These are phyloP conservation scores for Penicillium sp. DNA, from an alignment of 2,329 filamentous ascomycete species.

Conservation along the genomic window DNA sequence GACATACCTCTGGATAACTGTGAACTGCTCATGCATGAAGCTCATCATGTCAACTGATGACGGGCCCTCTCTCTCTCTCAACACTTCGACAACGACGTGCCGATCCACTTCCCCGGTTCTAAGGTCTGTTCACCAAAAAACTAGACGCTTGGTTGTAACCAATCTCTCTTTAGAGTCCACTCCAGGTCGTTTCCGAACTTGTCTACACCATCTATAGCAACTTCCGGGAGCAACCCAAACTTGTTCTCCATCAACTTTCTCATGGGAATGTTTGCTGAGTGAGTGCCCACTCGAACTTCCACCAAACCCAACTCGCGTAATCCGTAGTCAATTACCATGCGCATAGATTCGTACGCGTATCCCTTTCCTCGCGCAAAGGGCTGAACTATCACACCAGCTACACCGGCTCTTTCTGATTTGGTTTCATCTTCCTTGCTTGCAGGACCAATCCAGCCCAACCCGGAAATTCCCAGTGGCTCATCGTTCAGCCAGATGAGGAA, in stretches of 20 bases:
- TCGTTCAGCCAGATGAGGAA: not conserved
- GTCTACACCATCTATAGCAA: not conserved
- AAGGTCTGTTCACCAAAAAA: too few relatives aligned
- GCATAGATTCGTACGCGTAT: not conserved
- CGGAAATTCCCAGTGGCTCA: not conserved
- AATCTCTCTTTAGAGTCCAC: not conserved
- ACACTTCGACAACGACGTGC: too few relatives aligned
- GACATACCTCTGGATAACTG: too few relatives aligned
- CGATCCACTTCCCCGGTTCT: too few relatives aligned
- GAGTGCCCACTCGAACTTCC: not conserved
- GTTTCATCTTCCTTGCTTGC: not conserved
- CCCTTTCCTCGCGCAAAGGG: conserved; percentile 2
- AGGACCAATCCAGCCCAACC: conserved; percentile 6
- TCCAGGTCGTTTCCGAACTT: conserved; percentile 5
- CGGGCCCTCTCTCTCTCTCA: too few relatives aligned
- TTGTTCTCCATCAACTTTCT: conserved; percentile 2
- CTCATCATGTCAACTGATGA: too few relatives aligned
- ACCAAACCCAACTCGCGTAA: not conserved
- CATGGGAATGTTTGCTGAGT: conserved; percentile 1
- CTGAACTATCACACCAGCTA: not conserved
- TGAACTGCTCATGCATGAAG: too few relatives aligned
- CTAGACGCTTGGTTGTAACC: not conserved
- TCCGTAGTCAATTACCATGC: conserved; percentile 7
- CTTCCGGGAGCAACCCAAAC: not conserved
- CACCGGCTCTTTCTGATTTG: not conserved